Evolutionary conservation across 1,139 yeast genomes (phyloP), one percentile per base, ranked within the genome.

Genomic region (Sugiyamaella novakii): DNA sequence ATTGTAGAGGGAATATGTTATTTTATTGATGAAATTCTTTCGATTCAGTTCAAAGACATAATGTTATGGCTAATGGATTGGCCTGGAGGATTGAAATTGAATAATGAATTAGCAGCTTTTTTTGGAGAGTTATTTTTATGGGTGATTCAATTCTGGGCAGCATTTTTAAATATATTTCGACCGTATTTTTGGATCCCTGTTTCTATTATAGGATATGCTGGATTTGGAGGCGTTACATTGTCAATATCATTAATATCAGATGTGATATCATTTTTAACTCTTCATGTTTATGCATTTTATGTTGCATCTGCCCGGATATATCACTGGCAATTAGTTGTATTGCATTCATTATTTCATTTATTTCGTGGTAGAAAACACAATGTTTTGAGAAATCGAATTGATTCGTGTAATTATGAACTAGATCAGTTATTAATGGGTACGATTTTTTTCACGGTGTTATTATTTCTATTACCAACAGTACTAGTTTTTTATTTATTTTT

Each of bases 41-140:
- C 78, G 1, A 62, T 66, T 21, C 68, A 68, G 31, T 68, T 84
- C 44, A 71, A 75, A 34, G 58, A 64, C 2, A 67, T 84, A 27
- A 81, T 91, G 10, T 59, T 73, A 1, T 86, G 96, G 94, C 74
- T 94, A 29, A 88, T 91, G 70, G 79, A 79, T 56, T 87, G 92
- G 64, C 98, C 98, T 0, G 96, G 95, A 7, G 98, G 98, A 2
- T 82, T 94, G 61, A 94, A 94, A 63, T 76, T 94, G 51, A 94
- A 94, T 66, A 83, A 81, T 50, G 97, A 89, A 61, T 73, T 94
- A 29, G 91, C 97, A 0, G 76, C 75, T 22, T 94, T 94, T 61
- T 76, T 91, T 65, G 96, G 96, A 19, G 96, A 89, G 51, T 70
- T 94, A 45, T 85, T 86, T 58, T 64, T 85, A 22, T 92, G 97